Evolutionary conservation across 768 basidiomycete species (phyloP).

Genomic region (Leucogyrophana mollusca): DNA sequence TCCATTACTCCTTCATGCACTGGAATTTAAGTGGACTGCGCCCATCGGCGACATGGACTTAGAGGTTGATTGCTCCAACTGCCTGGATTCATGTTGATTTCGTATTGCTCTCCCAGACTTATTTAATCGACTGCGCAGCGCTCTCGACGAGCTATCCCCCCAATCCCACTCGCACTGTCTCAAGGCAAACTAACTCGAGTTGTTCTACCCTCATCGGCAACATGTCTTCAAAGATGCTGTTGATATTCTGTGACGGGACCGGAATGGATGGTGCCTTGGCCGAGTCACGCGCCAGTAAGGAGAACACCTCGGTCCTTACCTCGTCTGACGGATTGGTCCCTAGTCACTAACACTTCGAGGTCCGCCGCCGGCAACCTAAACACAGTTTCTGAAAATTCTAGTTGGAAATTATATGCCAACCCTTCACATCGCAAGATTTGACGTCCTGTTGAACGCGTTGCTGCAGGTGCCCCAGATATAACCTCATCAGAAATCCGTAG

Average conservation of each 20-base stretch:
- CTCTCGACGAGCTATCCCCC: background rate
- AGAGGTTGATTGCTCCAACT: too few relatives aligned
- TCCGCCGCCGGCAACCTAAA: background rate
- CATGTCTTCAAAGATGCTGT: slow-evolving; percentile 4
- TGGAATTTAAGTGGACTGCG: too few relatives aligned
- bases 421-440: background rate
- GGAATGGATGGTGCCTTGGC: slow-evolving; percentile 9
- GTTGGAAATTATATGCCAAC: background rate
- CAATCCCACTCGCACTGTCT: background rate
- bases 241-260: slow-evolving; percentile 12
- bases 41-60: too few relatives aligned
- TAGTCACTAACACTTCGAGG: background rate
- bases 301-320: background rate
- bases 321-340: background rate
- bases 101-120: too few relatives aligned
- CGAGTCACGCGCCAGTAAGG: background rate
- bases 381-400: background rate
- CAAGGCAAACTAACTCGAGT: background rate
- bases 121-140: too few relatives aligned
- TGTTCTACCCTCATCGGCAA: background rate
- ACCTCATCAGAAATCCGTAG: too few relatives aligned
- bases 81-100: too few relatives aligned
- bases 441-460: too few relatives aligned
- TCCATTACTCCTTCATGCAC: too few relatives aligned
- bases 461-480: too few relatives aligned